Percentiles rank a stretch among this genome's conserved stretches.
These are phyloP conservation scores for Kappamyces sp. DNA, from an alignment of 192 early-diverging fungal genomes.

Conservation along the genomic window DNA sequence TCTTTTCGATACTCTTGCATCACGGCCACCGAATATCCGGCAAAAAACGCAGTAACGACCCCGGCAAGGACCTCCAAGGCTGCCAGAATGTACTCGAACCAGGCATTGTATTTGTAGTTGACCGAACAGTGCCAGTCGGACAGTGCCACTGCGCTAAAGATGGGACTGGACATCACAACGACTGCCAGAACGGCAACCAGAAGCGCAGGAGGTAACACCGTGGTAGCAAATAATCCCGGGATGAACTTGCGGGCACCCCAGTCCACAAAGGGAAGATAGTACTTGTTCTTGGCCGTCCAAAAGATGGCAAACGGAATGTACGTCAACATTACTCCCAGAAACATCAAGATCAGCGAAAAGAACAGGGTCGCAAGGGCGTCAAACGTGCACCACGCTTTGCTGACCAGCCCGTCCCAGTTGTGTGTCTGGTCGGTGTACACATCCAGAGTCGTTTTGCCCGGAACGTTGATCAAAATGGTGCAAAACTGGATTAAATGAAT, in stretches of 20 bases:
- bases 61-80: not conserved
- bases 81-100: not conserved
- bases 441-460: not conserved
- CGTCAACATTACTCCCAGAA: constrained; percentile 3
- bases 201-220: not conserved
- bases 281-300: not conserved
- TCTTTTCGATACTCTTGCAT: not conserved
- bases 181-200: not conserved
- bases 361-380: not conserved
- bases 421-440: not conserved
- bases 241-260: not conserved
- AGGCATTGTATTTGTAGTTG: not conserved
- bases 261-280: not conserved
- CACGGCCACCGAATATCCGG: not conserved
- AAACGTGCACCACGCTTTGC: not conserved
- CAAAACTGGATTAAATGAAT: not conserved
- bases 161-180: not conserved
- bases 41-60: not conserved
- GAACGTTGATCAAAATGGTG: not conserved
- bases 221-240: not conserved
- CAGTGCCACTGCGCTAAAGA: not conserved
- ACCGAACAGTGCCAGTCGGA: not conserved
- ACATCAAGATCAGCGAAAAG: not conserved
- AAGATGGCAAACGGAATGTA: constrained; percentile 5
- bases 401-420: not conserved